Percentiles rank a stretch among this genome's conserved stretches.
phyloP scores from a whole-genome alignment of 768 basidiomycete species.

The Boletus coccyginus region DNA sequence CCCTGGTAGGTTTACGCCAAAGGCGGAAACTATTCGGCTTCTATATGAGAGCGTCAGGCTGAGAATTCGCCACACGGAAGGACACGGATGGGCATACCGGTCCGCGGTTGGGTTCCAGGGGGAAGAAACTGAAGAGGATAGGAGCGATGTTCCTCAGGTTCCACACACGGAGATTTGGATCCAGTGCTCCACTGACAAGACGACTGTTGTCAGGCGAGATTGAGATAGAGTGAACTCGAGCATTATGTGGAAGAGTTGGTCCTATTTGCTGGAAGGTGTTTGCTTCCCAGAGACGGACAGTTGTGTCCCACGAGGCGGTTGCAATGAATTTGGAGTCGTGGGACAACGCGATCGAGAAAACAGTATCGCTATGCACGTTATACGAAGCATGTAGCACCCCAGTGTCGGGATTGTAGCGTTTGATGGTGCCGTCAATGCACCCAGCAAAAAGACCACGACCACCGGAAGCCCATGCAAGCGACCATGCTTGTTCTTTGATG shows the following conservation, averaged over 20 bases:
- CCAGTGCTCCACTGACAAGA: slow-evolving; percentile 18
- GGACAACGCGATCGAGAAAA: slow-evolving; percentile 22
- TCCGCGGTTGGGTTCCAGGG: slow-evolving; percentile 12
- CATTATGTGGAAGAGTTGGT: slow-evolving; percentile 14
- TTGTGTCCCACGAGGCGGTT: slow-evolving; percentile 29
- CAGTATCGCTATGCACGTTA: slow-evolving; percentile 15
- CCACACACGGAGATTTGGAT: slow-evolving; percentile 17
- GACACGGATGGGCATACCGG: slow-evolving; percentile 2
- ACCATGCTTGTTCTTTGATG: slow-evolving; percentile 17
- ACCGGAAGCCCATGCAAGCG: slow-evolving; percentile 19
- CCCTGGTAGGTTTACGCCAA: background rate
- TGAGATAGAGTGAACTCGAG: slow-evolving; percentile 7
- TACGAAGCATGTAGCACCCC: slow-evolving; percentile 1
- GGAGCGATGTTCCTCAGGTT: slow-evolving; percentile 11
- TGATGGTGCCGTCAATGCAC: slow-evolving; percentile 16
- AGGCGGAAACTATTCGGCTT: background rate
- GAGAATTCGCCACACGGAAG: no score
- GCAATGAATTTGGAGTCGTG: slow-evolving; percentile 19
- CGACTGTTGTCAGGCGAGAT: slow-evolving; percentile 14
- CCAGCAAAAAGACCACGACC: slow-evolving; percentile 17
- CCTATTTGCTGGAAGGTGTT: slow-evolving; percentile 16
- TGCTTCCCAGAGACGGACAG: slow-evolving; percentile 28
- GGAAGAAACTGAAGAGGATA: slow-evolving; percentile 10
- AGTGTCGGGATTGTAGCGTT: slow-evolving; percentile 5
- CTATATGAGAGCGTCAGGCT: background rate